phyloP scores from a whole-genome alignment of 768 basidiomycete species.

The Imleria badia region DNA sequence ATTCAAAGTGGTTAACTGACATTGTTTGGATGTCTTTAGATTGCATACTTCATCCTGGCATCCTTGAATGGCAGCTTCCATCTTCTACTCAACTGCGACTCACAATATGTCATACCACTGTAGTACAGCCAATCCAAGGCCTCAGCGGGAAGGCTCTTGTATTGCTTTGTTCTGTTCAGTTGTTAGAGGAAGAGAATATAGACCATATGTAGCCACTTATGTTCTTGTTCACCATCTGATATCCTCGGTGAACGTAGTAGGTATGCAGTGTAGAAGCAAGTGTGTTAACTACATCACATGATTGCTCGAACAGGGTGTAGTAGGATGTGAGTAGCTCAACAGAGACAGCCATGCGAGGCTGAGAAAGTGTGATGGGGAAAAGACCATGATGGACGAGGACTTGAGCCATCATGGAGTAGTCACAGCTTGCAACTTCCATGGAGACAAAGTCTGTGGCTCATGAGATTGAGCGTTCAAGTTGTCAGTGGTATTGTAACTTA shows the following conservation, averaged over 20 bases:
- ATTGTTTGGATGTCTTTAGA: too few species aligned
- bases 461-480: too few species aligned
- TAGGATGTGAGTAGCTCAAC: not conserved
- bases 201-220: not conserved
- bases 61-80: not conserved
- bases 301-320: not conserved
- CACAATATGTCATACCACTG: slow-evolving; percentile 32
- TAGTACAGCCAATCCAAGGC: slow-evolving; percentile 26
- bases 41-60: not conserved
- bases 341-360: not conserved
- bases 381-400: not conserved
- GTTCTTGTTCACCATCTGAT: not conserved
- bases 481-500: too few species aligned
- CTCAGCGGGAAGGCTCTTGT: slow-evolving; percentile 27
- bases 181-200: not conserved
- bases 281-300: not conserved
- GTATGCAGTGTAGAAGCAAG: not conserved
- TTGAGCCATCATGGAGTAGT: not conserved
- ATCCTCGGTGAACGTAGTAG: not conserved
- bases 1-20: too few species aligned
- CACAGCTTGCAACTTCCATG: not conserved
- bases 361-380: not conserved
- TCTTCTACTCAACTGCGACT: slow-evolving; percentile 6
- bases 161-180: not conserved
- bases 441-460: not conserved